phyloP scores from a whole-genome alignment of 176 grass and related monocot species.

The Eragrostis curvula region DNA sequence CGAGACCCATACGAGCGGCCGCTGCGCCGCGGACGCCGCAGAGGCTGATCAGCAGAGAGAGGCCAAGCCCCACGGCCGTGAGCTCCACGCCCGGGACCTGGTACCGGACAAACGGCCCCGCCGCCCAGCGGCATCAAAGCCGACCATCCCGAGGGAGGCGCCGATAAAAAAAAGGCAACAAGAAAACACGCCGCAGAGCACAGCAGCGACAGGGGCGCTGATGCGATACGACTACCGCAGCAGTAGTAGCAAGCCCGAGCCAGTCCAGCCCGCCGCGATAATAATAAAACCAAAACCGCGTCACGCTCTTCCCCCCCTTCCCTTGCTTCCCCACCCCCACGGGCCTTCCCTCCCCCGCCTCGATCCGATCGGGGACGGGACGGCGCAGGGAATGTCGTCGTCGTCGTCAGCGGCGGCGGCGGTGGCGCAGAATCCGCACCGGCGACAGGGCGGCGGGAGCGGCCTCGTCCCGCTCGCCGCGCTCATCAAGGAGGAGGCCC shows the following conservation, averaged over 20 bases:
- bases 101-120: no score
- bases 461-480: conserved; percentile 71
- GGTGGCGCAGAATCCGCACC: conserved; percentile 17
- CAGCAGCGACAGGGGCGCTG: background rate
- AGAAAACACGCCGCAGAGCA: background rate
- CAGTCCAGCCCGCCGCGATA: no score
- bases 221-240: background rate
- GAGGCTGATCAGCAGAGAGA: no score
- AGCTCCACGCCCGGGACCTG: no score
- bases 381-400: conserved; percentile 43
- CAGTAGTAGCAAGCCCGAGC: no score
- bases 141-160: background rate
- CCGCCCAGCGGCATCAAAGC: background rate
- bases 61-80: no score
- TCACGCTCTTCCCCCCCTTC: background rate
- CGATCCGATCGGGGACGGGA: conserved; percentile 52
- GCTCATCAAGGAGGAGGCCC: conserved; percentile 78
- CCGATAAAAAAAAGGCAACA: background rate
- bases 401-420: background rate
- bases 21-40: no score
- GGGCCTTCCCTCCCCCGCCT: conserved; percentile 17
- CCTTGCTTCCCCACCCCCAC: background rate
- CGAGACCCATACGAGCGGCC: no score
- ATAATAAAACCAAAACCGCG: conserved; percentile 46
- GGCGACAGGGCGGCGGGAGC: conserved; percentile 25